Evolutionary conservation across 73 alveolate species (phyloP).

Genomic region (Paraurostyla sp.): DNA sequence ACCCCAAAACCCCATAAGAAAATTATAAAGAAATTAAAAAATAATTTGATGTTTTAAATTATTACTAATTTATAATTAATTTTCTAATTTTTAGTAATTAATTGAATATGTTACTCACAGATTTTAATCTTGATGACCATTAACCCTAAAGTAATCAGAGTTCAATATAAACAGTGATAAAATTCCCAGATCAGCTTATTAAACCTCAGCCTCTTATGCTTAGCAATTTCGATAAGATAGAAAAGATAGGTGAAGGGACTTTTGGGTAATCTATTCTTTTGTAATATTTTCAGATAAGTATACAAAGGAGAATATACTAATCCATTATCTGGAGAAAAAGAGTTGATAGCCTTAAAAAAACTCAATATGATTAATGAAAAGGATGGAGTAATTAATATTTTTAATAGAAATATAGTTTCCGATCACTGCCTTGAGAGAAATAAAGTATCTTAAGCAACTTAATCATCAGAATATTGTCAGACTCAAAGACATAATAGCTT

Average conservation of each 20-base stretch:
- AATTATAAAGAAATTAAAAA: no score
- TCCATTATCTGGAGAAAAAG: constrained; percentile 49
- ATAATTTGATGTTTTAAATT: no score
- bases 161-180: no score
- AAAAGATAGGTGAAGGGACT: constrained; percentile 70
- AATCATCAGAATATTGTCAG: constrained; percentile 92
- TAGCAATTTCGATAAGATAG: constrained; percentile 11
- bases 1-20: no score
- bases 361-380: constrained; percentile 88
- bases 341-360: constrained; percentile 90
- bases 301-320: constrained; percentile 40
- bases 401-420: constrained; percentile 80
- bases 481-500: constrained; percentile 85
- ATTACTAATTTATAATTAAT: no score
- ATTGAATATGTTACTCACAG: no score
- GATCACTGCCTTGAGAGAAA: constrained; percentile 97
- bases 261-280: constrained; percentile 46
- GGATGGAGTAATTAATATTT: constrained; percentile 82
- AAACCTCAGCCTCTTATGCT: not conserved
- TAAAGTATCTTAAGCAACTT: constrained; percentile 88
- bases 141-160: no score
- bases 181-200: not conserved
- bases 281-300: constrained; percentile 7
- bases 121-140: no score
- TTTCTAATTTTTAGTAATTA: no score